Evolutionary conservation across 371 early-diverging fungal genomes (phyloP).

Genomic region (Mucor ambiguus): DNA sequence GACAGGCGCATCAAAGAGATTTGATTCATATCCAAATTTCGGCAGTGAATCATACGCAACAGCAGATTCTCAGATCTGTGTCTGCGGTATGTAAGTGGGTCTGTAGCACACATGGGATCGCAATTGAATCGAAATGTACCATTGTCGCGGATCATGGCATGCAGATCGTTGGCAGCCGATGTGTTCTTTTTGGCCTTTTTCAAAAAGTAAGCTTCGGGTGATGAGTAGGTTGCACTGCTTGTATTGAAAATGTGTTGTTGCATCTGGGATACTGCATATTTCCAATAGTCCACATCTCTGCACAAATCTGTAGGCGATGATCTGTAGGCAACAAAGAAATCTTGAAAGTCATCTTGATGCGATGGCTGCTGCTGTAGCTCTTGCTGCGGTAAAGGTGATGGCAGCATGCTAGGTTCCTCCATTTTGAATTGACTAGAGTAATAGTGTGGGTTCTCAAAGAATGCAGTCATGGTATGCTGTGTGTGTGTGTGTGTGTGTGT

Average conservation of each 20-base stretch:
- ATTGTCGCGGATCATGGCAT: constrained; percentile 5
- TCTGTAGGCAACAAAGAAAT: constrained; percentile 6
- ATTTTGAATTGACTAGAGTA: neutral
- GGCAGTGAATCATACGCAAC: constrained; percentile 35
- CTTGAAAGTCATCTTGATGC: constrained; percentile 11
- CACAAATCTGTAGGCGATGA: neutral
- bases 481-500: too few species aligned
- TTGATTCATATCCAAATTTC: constrained; percentile 18
- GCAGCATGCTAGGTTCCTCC: neutral
- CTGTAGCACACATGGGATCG: constrained; percentile 7
- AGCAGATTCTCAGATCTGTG: constrained; percentile 43
- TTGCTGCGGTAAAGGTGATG: neutral
- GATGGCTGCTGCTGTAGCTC: neutral
- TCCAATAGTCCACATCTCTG: neutral
- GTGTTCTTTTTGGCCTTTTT: constrained; percentile 5
- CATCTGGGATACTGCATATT: constrained; percentile 23
- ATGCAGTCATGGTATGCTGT: constrained; percentile 1
- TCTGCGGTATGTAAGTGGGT: constrained; percentile 27
- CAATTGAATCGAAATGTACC: constrained; percentile 3
- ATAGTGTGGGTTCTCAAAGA: constrained; percentile 11
- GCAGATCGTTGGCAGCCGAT: neutral
- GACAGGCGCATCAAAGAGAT: constrained; percentile 35
- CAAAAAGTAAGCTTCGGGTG: constrained; percentile 30
- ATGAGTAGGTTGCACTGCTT: constrained; percentile 20
- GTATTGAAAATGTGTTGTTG: constrained; percentile 39